Evolutionary conservation across 371 early-diverging fungal species (phyloP).

Genomic region (Mucor lusitanicus): DNA sequence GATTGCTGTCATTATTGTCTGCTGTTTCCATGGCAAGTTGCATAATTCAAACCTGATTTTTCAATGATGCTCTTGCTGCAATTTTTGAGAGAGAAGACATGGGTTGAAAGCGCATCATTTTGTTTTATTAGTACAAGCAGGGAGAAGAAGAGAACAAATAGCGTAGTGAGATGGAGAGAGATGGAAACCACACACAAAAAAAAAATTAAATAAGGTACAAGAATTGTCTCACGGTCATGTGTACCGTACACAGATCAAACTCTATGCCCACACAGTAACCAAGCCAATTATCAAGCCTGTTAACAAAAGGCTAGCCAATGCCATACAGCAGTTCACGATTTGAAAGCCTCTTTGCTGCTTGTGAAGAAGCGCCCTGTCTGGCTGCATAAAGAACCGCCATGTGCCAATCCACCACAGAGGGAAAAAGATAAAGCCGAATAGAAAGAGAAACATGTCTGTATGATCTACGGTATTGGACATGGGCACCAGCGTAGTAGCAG

Average conservation of each 20-base stretch:
- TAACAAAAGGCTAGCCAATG: constrained; percentile 17
- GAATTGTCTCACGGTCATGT: constrained; percentile 26
- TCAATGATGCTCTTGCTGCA: neutral
- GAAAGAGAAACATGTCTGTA: constrained; percentile 16
- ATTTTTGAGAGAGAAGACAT: constrained; percentile 3
- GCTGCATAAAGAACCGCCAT: constrained; percentile 11
- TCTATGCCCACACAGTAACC: constrained; percentile 6
- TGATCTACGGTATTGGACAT: neutral
- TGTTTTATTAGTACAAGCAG: neutral
- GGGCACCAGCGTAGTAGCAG: neutral
- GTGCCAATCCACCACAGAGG: constrained; percentile 31
- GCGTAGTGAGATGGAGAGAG: neutral
- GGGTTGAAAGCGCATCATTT: constrained; percentile 1
- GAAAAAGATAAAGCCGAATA: constrained; percentile 30
- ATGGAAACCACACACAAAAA: neutral
- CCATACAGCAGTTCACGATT: constrained; percentile 16
- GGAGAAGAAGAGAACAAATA: neutral
- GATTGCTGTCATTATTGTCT: neutral
- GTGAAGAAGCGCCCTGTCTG: neutral
- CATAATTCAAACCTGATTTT: neutral
- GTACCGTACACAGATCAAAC: neutral
- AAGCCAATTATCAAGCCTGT: constrained; percentile 19
- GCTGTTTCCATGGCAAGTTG: neutral
- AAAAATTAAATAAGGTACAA: neutral
- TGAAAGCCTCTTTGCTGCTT: constrained; percentile 14